phyloP scores from a whole-genome alignment of 345 rosid genomes.

The Sisymbrium altissimum region DNA sequence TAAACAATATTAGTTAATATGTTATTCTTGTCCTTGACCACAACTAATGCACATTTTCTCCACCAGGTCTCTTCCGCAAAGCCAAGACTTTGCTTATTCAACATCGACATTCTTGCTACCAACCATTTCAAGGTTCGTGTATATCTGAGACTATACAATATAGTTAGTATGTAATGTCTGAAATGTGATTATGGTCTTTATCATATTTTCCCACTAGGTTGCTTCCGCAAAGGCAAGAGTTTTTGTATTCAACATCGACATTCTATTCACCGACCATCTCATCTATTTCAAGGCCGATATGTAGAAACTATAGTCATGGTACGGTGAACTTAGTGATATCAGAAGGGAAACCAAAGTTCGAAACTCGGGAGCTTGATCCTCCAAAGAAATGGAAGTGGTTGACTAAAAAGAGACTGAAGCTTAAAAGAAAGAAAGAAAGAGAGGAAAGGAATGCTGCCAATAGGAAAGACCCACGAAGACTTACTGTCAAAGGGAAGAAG shows the following conservation, averaged over 20 bases:
- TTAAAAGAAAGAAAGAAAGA: conserved; percentile 74
- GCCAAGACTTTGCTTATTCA: conserved; percentile 18
- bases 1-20: neutral
- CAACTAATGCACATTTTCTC: neutral
- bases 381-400: conserved; percentile 84
- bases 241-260: conserved; percentile 11
- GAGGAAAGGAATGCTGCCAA: conserved; percentile 80
- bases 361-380: conserved; percentile 64
- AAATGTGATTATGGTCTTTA: no score
- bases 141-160: no score
- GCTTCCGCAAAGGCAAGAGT: neutral
- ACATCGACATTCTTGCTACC: no score
- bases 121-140: conserved; percentile 4
- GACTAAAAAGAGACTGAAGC: conserved; percentile 68
- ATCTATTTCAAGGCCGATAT: conserved; percentile 31
- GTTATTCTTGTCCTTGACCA: neutral
- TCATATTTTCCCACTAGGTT: conserved; percentile 3
- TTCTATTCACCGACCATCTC: conserved; percentile 9
- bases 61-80: conserved; percentile 21
- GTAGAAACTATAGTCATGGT: conserved; percentile 59
- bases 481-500: conserved; percentile 64
- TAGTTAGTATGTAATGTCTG: no score
- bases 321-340: conserved; percentile 71
- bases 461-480: conserved; percentile 70
- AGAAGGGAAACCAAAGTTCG: conserved; percentile 88